phyloP scores from a whole-genome alignment of 2,329 filamentous ascomycete species.

The Clonostachys sp. region DNA sequence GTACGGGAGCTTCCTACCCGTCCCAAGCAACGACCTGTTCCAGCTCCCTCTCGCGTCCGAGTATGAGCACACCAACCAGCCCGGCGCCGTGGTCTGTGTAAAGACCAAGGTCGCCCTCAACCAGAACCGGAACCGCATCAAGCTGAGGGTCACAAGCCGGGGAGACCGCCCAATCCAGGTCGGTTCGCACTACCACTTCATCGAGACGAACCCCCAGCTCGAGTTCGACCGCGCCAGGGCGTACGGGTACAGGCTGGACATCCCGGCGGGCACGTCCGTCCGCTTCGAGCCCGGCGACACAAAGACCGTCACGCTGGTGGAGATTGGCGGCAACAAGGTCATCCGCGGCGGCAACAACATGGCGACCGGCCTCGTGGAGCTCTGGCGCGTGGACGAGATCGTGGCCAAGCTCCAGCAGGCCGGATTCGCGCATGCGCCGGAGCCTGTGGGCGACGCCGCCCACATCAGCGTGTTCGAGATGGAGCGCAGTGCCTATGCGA shows the following conservation, averaged over 20 bases:
- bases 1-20: slow-evolving; percentile 85
- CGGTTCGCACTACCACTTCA: slow-evolving; percentile 93
- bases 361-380: slow-evolving; percentile 68
- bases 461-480: slow-evolving; percentile 63
- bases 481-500: slow-evolving; percentile 72
- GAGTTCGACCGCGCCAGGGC: slow-evolving; percentile 80
- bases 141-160: slow-evolving; percentile 73
- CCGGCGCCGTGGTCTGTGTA: slow-evolving; percentile 73
- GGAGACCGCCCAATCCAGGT: slow-evolving; percentile 90
- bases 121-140: slow-evolving; percentile 67
- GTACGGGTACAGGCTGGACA: slow-evolving; percentile 84
- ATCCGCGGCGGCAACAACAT: slow-evolving; percentile 83
- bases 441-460: slow-evolving; percentile 50
- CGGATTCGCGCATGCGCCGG: slow-evolving; percentile 74
- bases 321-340: slow-evolving; percentile 75
- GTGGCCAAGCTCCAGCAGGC: slow-evolving; percentile 61
- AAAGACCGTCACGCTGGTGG: slow-evolving; percentile 84
- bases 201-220: slow-evolving; percentile 88
- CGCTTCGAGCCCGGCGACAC: slow-evolving; percentile 92
- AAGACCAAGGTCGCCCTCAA: slow-evolving; percentile 68
- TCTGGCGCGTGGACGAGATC: slow-evolving; percentile 59
- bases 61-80: slow-evolving; percentile 64
- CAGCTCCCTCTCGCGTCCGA: slow-evolving; percentile 57
- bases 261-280: slow-evolving; percentile 85
- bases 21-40: slow-evolving; percentile 67